A percentile compares a stretch with the other conserved stretches of the same genome.
phyloP scores from a whole-genome alignment of 1,284 basidiomycete genomes.

The Boletus holoroseus region DNA sequence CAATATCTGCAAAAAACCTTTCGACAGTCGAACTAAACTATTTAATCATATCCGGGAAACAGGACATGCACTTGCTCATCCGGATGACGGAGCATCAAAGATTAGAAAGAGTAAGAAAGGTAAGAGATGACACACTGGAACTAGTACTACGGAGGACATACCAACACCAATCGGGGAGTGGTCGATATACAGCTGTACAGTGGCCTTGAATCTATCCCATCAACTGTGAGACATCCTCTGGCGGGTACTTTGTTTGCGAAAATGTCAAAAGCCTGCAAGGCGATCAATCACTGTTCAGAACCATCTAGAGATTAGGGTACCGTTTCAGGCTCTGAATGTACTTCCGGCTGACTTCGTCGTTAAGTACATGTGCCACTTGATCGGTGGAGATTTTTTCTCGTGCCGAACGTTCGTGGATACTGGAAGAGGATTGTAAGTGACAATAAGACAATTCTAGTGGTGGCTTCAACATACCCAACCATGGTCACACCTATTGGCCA shows the following conservation, averaged over 20 bases:
- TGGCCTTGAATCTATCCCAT: constrained; percentile 63
- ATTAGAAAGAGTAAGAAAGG: constrained; percentile 40
- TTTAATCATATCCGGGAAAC: constrained; percentile 72
- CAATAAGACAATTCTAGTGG: neutral
- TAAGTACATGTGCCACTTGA: constrained; percentile 95
- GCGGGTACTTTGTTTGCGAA: constrained; percentile 91
- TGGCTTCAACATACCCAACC: constrained; percentile 70
- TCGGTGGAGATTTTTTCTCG: constrained; percentile 96
- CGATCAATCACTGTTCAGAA: constrained; percentile 6
- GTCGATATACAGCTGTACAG: neutral
- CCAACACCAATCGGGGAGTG: neutral
- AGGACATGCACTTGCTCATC: constrained; percentile 64
- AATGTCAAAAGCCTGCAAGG: constrained; percentile 79
- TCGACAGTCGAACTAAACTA: constrained; percentile 72
- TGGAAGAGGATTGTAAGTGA: constrained; percentile 30
- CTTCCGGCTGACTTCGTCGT: constrained; percentile 98
- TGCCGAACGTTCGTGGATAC: constrained; percentile 96
- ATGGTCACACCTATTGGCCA: constrained; percentile 99
- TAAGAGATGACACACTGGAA: constrained; percentile 29
- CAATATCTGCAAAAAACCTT: constrained; percentile 65
- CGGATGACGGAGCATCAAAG: constrained; percentile 24
- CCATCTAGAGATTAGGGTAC: constrained; percentile 39
- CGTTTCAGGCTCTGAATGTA: constrained; percentile 98
- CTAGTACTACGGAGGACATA: constrained; percentile 12
- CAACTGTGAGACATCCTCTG: constrained; percentile 82